These are phyloP conservation scores for Penicillium occitanis DNA, from an alignment of 2,329 filamentous ascomycete species.

Conservation along the genomic window DNA sequence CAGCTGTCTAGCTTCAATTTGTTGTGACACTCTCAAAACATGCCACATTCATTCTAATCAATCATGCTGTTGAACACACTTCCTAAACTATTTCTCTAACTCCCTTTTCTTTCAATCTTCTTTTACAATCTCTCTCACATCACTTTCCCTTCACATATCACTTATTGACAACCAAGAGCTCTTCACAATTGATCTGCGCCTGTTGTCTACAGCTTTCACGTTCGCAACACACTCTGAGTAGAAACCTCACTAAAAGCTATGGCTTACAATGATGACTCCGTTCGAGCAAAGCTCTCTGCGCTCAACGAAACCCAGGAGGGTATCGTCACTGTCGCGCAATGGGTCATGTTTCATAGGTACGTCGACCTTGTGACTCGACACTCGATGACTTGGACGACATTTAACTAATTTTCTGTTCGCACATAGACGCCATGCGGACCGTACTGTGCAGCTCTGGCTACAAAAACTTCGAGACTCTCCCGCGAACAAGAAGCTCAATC, in stretches of 20 bases:
- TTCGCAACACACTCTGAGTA: not conserved
- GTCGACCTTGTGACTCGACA: slow-evolving; percentile 4
- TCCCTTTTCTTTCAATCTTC: not conserved
- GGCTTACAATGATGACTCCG: slow-evolving; percentile 94
- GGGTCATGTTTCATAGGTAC: slow-evolving; percentile 99
- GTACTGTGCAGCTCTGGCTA: slow-evolving; percentile 88
- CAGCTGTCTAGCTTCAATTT: slow-evolving; percentile 9
- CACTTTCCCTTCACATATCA: not conserved
- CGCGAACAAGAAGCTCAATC: slow-evolving; percentile 79
- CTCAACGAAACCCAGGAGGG: slow-evolving; percentile 97
- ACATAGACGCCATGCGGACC: slow-evolving; percentile 80
- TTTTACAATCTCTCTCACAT: not conserved
- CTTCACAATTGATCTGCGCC: not conserved
- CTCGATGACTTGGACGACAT: not conserved
- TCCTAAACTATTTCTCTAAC: not conserved
- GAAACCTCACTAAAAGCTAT: slow-evolving; percentile 51
- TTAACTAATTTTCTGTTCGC: not conserved
- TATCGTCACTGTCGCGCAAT: slow-evolving; percentile 94
- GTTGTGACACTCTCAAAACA: not conserved
- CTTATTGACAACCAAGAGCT: not conserved
- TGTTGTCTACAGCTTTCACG: not conserved
- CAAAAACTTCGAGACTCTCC: slow-evolving; percentile 84
- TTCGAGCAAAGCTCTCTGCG: slow-evolving; percentile 89
- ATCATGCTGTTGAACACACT: not conserved
- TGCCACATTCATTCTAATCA: not conserved